Conservation (phyloP, 179 eudicot species). For the Beta corolliflora region DNA sequence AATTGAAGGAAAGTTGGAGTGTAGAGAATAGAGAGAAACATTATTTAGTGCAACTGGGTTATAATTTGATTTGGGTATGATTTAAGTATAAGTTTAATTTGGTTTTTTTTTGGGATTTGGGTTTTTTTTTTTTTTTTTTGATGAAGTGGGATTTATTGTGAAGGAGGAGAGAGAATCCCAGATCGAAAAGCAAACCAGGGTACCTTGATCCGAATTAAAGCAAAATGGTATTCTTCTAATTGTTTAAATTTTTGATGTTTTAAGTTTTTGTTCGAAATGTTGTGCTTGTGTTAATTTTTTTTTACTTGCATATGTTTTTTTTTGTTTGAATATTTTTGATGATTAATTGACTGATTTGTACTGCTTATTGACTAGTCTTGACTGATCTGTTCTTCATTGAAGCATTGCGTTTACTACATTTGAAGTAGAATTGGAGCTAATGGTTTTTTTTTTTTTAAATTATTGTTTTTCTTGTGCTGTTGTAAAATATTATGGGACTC, state of each 20-base stretch:
- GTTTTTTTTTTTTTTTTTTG: too few relatives aligned
- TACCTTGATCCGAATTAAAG: conserved; percentile 29
- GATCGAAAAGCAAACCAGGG: conserved; percentile 34
- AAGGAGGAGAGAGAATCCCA: conserved; percentile 5
- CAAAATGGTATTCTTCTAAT: conserved; percentile 33
- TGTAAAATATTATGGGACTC: neutral
- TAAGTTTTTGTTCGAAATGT: neutral
- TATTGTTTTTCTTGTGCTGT: neutral
- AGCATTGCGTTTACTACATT: conserved; percentile 20
- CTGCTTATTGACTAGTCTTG: conserved; percentile 34
- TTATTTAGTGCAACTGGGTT: conserved; percentile 23
- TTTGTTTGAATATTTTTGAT: neutral
- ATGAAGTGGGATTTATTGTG: conserved; percentile 21
- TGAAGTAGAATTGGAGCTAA: conserved; percentile 12
- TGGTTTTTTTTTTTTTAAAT: neutral
- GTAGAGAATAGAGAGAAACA: conserved; percentile 8
- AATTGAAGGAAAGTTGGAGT: neutral
- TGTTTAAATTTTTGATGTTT: conserved; percentile 2
- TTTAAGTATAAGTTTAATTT: conserved; percentile 13
- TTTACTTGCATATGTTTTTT: neutral
- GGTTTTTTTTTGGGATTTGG: too few relatives aligned
- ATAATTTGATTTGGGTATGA: conserved; percentile 25
- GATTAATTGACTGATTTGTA: conserved; percentile 27
- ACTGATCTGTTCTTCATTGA: conserved; percentile 36
- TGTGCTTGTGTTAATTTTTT: conserved; percentile 6